These are phyloP conservation scores for Ogataea pini DNA, from an alignment of 805 yeast genomes.

Conservation along the genomic window DNA sequence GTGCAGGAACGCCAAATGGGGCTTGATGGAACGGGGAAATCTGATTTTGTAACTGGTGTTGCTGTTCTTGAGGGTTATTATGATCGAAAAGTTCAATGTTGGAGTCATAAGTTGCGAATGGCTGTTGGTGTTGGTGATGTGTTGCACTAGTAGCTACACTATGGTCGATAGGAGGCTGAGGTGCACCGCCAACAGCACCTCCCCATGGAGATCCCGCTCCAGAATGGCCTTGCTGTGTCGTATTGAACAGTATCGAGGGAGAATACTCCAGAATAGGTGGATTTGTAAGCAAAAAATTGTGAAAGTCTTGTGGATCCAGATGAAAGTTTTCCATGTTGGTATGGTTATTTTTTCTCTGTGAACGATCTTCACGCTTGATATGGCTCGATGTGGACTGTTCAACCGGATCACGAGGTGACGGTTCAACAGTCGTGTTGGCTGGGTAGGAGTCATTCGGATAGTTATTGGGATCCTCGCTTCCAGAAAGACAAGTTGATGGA, in stretches of 20 bases:
- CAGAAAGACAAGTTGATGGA: background rate
- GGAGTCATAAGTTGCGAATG: background rate
- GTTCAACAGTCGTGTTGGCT: background rate
- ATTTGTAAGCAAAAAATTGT: slow-evolving; percentile 36
- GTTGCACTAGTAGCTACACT: no score
- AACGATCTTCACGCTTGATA: background rate
- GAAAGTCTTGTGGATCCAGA: slow-evolving; percentile 38
- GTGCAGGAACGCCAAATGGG: background rate
- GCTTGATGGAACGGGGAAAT: background rate
- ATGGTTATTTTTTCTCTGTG: background rate
- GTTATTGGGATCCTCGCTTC: background rate
- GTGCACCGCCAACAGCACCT: background rate
- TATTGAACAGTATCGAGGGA: slow-evolving; percentile 12
- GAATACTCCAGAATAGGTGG: slow-evolving; percentile 39
- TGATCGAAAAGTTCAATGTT: background rate
- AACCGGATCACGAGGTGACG: background rate
- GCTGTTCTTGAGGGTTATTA: background rate
- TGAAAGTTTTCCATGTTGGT: slow-evolving; percentile 30
- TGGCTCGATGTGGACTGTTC: background rate
- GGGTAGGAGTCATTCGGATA: background rate
- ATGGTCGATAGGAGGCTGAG: no score
- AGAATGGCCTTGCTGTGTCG: background rate
- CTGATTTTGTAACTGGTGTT: background rate
- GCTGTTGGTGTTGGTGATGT: slow-evolving; percentile 7
- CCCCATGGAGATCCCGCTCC: background rate